Percentiles rank a stretch among this genome's conserved stretches.
phyloP scores from a whole-genome alignment of 225 moss, liverwort and hornwort species.

The Bryum argenteum region DNA sequence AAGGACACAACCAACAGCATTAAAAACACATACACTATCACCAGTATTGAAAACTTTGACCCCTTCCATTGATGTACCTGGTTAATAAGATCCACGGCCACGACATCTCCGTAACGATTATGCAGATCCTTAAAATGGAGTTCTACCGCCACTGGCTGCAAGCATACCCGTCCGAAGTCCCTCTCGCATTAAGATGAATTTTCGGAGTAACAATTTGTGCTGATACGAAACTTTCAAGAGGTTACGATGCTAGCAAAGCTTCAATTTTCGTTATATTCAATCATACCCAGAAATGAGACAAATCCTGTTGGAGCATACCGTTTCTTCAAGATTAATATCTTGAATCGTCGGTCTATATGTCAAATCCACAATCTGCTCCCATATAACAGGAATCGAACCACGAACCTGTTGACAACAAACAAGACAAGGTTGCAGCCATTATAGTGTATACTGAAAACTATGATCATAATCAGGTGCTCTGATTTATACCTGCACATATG shows the following conservation, averaged over 20 bases:
- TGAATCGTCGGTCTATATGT: conserved; percentile 65
- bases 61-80: conserved; percentile 46
- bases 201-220: neutral
- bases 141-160: conserved; percentile 66
- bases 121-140: conserved; percentile 69
- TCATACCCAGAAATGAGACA: neutral
- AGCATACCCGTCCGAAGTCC: conserved; percentile 9
- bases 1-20: conserved; percentile 14
- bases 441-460: conserved; percentile 6
- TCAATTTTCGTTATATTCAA: neutral
- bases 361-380: conserved; percentile 91
- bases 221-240: neutral
- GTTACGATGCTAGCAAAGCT: conserved; percentile 5
- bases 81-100: conserved; percentile 74
- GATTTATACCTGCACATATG: conserved; percentile 63
- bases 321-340: conserved; percentile 55
- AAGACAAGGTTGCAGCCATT: conserved; percentile 5
- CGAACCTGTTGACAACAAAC: conserved; percentile 48
- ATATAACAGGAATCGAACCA: conserved; percentile 75
- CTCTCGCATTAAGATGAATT: neutral
- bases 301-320: conserved; percentile 34
- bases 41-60: conserved; percentile 1
- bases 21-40: conserved; percentile 1
- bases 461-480: conserved; percentile 11
- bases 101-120: conserved; percentile 64